These are phyloP conservation scores for Cordyceps militaris DNA, from an alignment of 2,329 filamentous ascomycete species.

Conservation along the genomic window DNA sequence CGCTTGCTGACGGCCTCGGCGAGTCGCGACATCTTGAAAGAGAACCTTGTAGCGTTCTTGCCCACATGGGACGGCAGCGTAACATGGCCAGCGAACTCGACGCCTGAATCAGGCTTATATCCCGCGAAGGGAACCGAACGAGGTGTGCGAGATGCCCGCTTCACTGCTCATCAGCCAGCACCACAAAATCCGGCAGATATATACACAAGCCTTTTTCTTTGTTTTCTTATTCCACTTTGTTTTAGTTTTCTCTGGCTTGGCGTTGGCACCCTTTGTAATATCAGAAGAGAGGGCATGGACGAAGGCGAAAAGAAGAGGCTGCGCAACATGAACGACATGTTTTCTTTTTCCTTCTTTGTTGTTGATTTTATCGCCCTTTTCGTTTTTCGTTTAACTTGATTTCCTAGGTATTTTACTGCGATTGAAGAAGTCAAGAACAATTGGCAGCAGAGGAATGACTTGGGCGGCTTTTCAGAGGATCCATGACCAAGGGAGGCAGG, in stretches of 20 bases:
- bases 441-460: neutral
- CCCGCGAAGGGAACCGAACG: neutral
- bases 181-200: neutral
- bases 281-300: constrained; percentile 9
- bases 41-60: neutral
- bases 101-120: neutral
- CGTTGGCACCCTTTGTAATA: constrained; percentile 15
- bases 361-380: neutral
- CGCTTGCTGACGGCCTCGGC: neutral
- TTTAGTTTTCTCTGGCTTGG: constrained; percentile 2
- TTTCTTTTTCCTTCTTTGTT: constrained; percentile 6
- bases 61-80: too few relatives aligned
- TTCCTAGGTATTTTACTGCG: neutral
- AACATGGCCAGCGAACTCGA: neutral
- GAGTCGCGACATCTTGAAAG: neutral
- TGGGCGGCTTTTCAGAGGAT: constrained; percentile 19
- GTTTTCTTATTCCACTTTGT: neutral
- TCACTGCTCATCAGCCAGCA: constrained; percentile 16
- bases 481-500: constrained; percentile 20
- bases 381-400: constrained; percentile 9
- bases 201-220: constrained; percentile 9
- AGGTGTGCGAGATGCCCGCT: constrained; percentile 17
- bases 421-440: constrained; percentile 11
- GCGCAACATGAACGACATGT: constrained; percentile 6
- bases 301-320: constrained; percentile 1